Base-by-base conservation (phyloP, 768 basidiomycete genomes). In the Pleurotus salmoneostramineus region DNA sequence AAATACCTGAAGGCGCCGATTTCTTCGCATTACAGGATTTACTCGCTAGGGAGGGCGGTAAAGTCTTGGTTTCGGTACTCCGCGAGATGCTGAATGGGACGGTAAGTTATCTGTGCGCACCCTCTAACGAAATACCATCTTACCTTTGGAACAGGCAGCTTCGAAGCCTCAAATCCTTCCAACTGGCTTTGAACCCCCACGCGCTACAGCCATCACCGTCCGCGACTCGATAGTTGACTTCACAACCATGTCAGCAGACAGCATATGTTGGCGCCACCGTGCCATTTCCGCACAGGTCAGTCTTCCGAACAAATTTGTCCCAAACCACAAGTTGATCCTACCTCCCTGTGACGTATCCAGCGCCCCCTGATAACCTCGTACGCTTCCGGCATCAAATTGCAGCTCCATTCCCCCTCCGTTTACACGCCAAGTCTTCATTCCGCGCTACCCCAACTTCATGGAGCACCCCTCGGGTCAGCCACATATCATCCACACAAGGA, bases 201-300 rank as follows among this genome's bases (percentile, higher is more conserved):
- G 74, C 55, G 93, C 93, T 0, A 80, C 85, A 0, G 71, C 80
- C 43, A 88, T 95, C 62, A 79, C 74, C 0, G 67, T 76, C 3
- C 66, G 70, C 12, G 80, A 84, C 59, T 80, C 83, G 0, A 64
- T 74, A 0, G 68, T 92, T 35, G 74, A 88, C 61, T 92, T 89
- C 63, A 57, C 63, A 0, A 71, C 66, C 1, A 83, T 85, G 78
- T 74, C 81, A 6, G 89, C 90, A 1, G 69, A 74, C 17, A 69
- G 74, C 10, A 77, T 93, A 27, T 74, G 78, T 5, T 71, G 82
- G 15, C 72, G 80, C 3, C 78, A 85, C 64, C 77, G 84, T 33
- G 91, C 84, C 0, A 82, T 93, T 42, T 74, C 77, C 6, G 89
- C 93, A 62, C 91, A 93, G 71, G 86, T 87, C 58, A 43, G 48